Percentiles rank a stretch among this genome's conserved stretches.
phyloP scores from a whole-genome alignment of 208 protist species.

The Leishmania mexicana region DNA sequence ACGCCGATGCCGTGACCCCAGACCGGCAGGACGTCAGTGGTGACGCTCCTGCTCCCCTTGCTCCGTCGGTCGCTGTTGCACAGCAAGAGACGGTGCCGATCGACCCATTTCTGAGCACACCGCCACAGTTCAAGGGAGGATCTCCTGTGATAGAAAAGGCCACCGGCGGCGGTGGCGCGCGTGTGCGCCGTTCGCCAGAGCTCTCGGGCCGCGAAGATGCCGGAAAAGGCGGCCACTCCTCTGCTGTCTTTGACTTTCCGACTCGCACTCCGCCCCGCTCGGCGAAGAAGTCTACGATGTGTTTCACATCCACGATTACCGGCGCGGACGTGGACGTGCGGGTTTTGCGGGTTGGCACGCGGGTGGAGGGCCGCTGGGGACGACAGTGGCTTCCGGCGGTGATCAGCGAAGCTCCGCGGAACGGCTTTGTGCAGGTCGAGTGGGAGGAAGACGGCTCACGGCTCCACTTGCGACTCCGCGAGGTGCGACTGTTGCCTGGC shows the following conservation, averaged over 20 bases:
- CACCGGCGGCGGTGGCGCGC: neutral
- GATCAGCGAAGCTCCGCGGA: conserved; percentile 41
- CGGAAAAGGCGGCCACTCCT: neutral
- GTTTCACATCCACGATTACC: neutral
- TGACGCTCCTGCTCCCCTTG: neutral
- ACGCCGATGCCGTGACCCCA: conserved; percentile 9
- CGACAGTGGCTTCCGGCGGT: conserved; percentile 56
- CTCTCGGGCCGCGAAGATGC: neutral
- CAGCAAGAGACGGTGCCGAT: conserved; percentile 19
- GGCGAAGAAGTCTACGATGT: neutral
- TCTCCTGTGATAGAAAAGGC: neutral
- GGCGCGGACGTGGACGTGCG: conserved; percentile 2
- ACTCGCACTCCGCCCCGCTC: neutral
- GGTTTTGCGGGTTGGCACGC: conserved; percentile 37
- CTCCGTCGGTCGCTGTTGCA: neutral
- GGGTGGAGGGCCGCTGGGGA: conserved; percentile 62
- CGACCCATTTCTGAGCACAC: conserved; percentile 36
- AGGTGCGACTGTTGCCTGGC: conserved; percentile 46
- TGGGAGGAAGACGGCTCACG: conserved; percentile 63
- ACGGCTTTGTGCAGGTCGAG: conserved; percentile 69
- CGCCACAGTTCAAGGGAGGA: conserved; percentile 10
- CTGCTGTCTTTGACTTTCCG: neutral
- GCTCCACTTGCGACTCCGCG: conserved; percentile 50
- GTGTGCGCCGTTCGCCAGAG: neutral
- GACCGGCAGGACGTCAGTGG: neutral